Percentiles rank a stretch among this genome's conserved stretches.
phyloP scores from a whole-genome alignment of 2,329 filamentous ascomycete genomes.

The Hypoxylon sp. region DNA sequence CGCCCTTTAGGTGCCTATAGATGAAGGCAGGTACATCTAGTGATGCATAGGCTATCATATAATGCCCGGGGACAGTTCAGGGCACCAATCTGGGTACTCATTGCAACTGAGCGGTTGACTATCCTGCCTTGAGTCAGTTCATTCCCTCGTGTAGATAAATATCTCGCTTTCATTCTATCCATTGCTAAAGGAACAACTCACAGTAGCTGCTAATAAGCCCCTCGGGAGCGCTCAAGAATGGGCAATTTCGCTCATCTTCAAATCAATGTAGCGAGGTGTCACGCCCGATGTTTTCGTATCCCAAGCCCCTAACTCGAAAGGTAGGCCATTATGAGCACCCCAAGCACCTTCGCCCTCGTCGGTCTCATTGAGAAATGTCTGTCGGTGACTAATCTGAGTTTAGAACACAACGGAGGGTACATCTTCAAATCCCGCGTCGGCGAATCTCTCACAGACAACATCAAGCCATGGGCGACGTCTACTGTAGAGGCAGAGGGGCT shows the following conservation, averaged over 20 bases:
- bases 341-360: too few relatives aligned
- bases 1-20: too few relatives aligned
- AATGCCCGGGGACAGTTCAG: conserved; percentile 18
- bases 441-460: conserved; percentile 33
- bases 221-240: conserved; percentile 2
- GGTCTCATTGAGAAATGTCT: too few relatives aligned
- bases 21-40: too few relatives aligned
- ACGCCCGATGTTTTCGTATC: background rate
- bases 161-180: background rate
- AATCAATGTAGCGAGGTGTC: background rate
- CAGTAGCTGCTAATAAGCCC: conserved; percentile 2
- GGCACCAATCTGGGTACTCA: background rate
- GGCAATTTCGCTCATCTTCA: background rate
- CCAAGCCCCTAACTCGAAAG: background rate
- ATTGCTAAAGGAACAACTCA: background rate
- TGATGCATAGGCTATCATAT: conserved; percentile 44
- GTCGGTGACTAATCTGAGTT: background rate
- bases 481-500: conserved; percentile 43
- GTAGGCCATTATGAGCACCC: too few relatives aligned
- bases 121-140: background rate
- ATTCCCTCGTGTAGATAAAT: too few relatives aligned
- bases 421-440: conserved; percentile 43
- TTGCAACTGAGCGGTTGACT: conserved; percentile 2
- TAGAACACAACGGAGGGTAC: conserved; percentile 41
- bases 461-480: conserved; percentile 40